phyloP scores from a whole-genome alignment of 208 protist species.

The Jaenimonas drosophilae region DNA sequence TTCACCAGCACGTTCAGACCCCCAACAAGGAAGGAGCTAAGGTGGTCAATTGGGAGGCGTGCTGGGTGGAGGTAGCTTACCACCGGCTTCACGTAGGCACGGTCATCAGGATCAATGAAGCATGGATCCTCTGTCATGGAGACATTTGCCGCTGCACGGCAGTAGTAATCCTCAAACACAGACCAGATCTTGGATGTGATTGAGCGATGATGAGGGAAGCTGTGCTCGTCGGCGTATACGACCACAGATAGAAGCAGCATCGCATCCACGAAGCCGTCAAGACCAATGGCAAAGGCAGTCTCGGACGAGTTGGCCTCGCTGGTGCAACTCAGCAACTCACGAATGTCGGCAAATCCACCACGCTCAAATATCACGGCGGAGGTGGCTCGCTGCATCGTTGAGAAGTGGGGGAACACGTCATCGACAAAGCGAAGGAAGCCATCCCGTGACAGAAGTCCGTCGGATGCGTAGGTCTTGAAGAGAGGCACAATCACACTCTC shows the following conservation, averaged over 20 bases:
- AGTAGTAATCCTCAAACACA: slow-evolving; percentile 56
- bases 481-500: slow-evolving; percentile 46
- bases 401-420: slow-evolving; percentile 38
- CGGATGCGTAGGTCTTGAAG: slow-evolving; percentile 39
- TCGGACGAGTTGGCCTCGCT: neutral
- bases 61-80: neutral
- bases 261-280: slow-evolving; percentile 72
- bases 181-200: slow-evolving; percentile 79
- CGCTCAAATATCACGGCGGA: slow-evolving; percentile 57
- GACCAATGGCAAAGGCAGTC: slow-evolving; percentile 11
- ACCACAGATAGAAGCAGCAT: slow-evolving; percentile 78
- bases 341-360: slow-evolving; percentile 37
- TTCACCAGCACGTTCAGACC: slow-evolving; percentile 11
- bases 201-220: slow-evolving; percentile 36
- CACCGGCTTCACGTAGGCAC: slow-evolving; percentile 11
- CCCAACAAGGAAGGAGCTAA: slow-evolving; percentile 1
- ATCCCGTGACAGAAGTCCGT: slow-evolving; percentile 32
- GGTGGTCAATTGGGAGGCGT: neutral
- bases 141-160: slow-evolving; percentile 9
- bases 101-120: too few species aligned
- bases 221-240: slow-evolving; percentile 50
- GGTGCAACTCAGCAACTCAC: slow-evolving; percentile 11
- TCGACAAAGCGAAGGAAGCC: slow-evolving; percentile 44
- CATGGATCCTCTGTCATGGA: slow-evolving; percentile 21
- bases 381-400: slow-evolving; percentile 27